Base-by-base conservation (phyloP, 257 asterid genomes). In the Solanum dulcamara region DNA sequence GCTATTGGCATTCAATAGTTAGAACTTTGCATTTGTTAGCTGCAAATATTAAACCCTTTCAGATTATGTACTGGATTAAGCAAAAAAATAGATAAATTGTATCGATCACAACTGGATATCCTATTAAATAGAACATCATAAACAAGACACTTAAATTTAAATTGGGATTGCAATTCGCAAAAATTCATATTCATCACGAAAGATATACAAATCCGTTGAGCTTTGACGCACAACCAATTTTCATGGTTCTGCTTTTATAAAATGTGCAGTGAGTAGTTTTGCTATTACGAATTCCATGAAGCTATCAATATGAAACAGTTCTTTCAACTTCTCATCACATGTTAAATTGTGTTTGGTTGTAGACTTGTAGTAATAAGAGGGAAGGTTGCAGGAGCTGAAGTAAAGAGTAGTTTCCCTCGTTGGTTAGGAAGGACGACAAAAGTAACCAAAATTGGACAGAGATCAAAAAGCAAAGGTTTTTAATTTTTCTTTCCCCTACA, bases 241-340 rank as follows among this genome's bases (percentile, higher is more conserved):
- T 94, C 92, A 93, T 87, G 87, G 86, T 88, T 92, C 94, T n/a
- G 87, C 38, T 90, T 93, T 94, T 72, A 91, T 87, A 88, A 94
- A 85, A 84, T 93, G 98, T 72, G 87, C 86, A 62, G 91, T 91
- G 33, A 93, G 90, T 75, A 88, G 90, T 85, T 91, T 94, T 20
- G 93, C 48, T 42, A 93, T 93, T 17, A 93, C 67, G 85, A 93
- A 94, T 81, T 96, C 97, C 83, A 75, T 83, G 90, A 96, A 96
- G 72, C 94, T 91, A 81, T 94, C 98, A 38, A 94, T 92, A 38
- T 91, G 85, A 86, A 94, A 91, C 57, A 92, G 98, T 83, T 93
- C 95, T 89, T 94, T 95, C 92, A 94, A 96, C 94, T 93, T 96
- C 91, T 92, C 97, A 83, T 96, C 98, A 12, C 98, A 94, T 84